Conservation (phyloP, 306 rosid genomes). For the Inga oerstediana region DNA sequence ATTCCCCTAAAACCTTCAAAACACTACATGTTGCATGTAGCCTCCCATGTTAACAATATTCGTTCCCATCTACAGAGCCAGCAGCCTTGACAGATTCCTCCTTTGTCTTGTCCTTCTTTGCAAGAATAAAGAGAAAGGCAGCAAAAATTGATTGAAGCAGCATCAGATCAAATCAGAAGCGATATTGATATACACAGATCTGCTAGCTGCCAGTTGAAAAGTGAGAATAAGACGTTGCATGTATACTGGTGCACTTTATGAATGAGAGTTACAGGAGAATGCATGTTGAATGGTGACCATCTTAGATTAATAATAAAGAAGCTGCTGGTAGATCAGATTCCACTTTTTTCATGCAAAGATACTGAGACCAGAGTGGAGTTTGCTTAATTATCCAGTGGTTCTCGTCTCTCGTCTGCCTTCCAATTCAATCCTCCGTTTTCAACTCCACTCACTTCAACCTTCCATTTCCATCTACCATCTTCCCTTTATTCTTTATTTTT, state of each 20-base stretch:
- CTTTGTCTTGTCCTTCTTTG: slow-evolving; percentile 29
- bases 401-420: slow-evolving; percentile 27
- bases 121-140: slow-evolving; percentile 11
- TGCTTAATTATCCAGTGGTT: slow-evolving; percentile 35
- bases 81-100: slow-evolving; percentile 20
- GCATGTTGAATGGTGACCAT: slow-evolving; percentile 42
- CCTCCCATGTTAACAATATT: slow-evolving; percentile 32
- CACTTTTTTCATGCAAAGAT: slow-evolving; percentile 35
- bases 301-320: slow-evolving; percentile 35
- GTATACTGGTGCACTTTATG: slow-evolving; percentile 17
- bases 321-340: not conserved
- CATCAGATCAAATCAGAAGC: slow-evolving; percentile 7
- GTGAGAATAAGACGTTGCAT: not conserved
- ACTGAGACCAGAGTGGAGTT: slow-evolving; percentile 14
- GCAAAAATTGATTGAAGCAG: not conserved
- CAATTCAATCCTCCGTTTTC: slow-evolving; percentile 38
- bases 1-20: not conserved
- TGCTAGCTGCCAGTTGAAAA: slow-evolving; percentile 33
- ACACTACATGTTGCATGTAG: slow-evolving; percentile 29
- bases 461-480: not conserved
- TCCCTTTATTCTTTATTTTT: not conserved
- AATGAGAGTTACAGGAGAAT: slow-evolving; percentile 30
- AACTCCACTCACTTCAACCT: not conserved
- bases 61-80: slow-evolving; percentile 23
- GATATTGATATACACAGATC: not conserved